Conservation (phyloP, 768 basidiomycete species). For the Termitomyces sp. region DNA sequence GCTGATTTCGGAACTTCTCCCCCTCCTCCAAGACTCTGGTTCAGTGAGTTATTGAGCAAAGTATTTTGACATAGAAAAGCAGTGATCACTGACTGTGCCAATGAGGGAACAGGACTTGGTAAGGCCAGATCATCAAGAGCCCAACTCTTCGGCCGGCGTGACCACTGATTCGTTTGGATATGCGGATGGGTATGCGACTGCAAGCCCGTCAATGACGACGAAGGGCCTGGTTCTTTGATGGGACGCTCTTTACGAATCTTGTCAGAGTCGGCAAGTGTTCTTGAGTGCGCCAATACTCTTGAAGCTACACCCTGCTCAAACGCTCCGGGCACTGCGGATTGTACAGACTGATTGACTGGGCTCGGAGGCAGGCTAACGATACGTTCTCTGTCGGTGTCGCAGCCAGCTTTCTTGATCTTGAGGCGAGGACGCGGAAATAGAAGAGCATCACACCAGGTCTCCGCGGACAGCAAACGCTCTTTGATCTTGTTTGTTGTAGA, state of each 20-base stretch:
- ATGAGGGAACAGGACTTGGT: conserved; percentile 54
- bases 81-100: conserved; percentile 35
- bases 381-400: conserved; percentile 17
- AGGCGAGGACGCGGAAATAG: conserved; percentile 74
- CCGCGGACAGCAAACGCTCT: conserved; percentile 66
- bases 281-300: conserved; percentile 45
- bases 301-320: conserved; percentile 29
- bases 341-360: conserved; percentile 25
- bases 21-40: conserved; percentile 65
- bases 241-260: not conserved
- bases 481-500: conserved; percentile 30
- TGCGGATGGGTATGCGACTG: not conserved
- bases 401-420: conserved; percentile 35
- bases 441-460: conserved; percentile 80
- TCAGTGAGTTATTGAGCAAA: not conserved
- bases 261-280: conserved; percentile 34
- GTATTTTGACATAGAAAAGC: not conserved
- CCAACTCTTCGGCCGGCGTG: conserved; percentile 50
- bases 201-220: not conserved
- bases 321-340: not conserved
- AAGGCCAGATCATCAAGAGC: conserved; percentile 54
- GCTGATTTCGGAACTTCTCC: conserved; percentile 52
- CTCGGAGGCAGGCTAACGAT: conserved; percentile 47
- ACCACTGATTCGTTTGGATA: conserved; percentile 1
- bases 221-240: not conserved